Base-by-base conservation (phyloP, 257 asterid species). In the Primulina huaijiensis region DNA sequence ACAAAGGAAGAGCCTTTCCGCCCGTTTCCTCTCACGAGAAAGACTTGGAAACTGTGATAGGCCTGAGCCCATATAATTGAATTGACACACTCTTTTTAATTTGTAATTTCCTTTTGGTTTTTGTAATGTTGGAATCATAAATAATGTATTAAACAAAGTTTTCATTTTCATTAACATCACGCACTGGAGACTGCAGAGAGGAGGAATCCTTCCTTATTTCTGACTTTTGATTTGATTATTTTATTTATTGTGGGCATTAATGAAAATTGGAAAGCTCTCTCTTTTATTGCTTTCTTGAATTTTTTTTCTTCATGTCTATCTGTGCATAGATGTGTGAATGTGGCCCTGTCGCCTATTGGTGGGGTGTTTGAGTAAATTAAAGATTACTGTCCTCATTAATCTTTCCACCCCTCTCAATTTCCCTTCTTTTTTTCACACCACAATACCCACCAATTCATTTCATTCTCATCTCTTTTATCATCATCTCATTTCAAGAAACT, bases 321-420 rank as follows among this genome's bases (percentile, higher is more conserved):
- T 46, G 76, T 63, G 53, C 61, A 37, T 52, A 33, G 64, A 14
- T 69, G 65, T 67, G 75, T 75, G 65, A 69, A 58, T 71, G 80
- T 79, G 82, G 81, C 70, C 71, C 40, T 62, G 72, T 62, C 73
- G 71, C 79, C 69, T 53, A 20, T 35, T 6, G 71, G 27, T 75
- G 77, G 67, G 80, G 72, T 72, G 80, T 33, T 71, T 64, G 79
- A 71, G 77, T 73, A 74, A 83, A 80, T 77, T 72, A 75, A 66
- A 83, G 83, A 77, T 78, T 78, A 69, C 73, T 60, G 70, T 60
- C 78, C 79, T 75, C 90, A 73, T 80, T 80, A 78, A 79, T 76
- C 82, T 81, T 68, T 66, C 77, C 79, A 80, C 82, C 80, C 66
- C 68, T 78, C 78, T 69, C 82, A 66, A 67, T 75, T 71, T 78